Evolutionary conservation across 106 monocot species (phyloP).

Genomic region (Phalaenopsis equestris): DNA sequence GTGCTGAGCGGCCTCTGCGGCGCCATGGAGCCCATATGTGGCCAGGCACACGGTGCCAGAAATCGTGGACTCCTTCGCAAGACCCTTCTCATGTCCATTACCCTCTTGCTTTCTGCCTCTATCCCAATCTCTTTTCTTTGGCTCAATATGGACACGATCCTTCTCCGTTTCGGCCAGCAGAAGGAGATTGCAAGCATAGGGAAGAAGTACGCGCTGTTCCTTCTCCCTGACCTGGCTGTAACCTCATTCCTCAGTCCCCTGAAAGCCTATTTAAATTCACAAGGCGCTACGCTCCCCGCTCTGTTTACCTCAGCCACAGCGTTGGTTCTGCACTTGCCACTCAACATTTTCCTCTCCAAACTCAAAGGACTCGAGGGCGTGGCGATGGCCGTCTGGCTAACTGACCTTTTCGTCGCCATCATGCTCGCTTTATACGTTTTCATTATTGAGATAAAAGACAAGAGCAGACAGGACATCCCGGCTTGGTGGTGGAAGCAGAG

Average conservation of each 20-base stretch:
- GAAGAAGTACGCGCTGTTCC: constrained; percentile 39
- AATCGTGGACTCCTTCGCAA: constrained; percentile 60
- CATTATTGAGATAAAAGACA: constrained; percentile 22
- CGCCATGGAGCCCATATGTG: constrained; percentile 84
- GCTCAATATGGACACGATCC: constrained; percentile 63
- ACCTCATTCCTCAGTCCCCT: constrained; percentile 75
- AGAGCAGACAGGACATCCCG: background rate
- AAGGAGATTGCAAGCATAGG: constrained; percentile 43
- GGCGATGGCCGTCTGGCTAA: constrained; percentile 63
- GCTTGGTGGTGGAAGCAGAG: constrained; percentile 15
- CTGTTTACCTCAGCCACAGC: constrained; percentile 51
- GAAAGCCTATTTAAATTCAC: constrained; percentile 72
- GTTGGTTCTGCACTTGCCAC: constrained; percentile 51
- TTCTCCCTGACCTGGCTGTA: constrained; percentile 65
- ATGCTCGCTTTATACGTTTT: constrained; percentile 46
- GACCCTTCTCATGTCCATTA: constrained; percentile 63
- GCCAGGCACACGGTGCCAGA: constrained; percentile 75
- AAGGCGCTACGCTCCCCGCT: constrained; percentile 68
- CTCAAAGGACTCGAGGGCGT: constrained; percentile 54
- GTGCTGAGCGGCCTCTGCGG: constrained; percentile 44
- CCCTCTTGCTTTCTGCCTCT: constrained; percentile 49
- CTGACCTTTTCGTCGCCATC: constrained; percentile 41
- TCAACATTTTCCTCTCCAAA: constrained; percentile 39
- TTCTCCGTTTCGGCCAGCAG: constrained; percentile 51
- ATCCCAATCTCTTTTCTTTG: constrained; percentile 71